Percentiles rank a stretch among this genome's conserved stretches.
Evolutionary conservation across 805 yeast species (phyloP).

Genomic region (Diddensiella santjacobensis): DNA sequence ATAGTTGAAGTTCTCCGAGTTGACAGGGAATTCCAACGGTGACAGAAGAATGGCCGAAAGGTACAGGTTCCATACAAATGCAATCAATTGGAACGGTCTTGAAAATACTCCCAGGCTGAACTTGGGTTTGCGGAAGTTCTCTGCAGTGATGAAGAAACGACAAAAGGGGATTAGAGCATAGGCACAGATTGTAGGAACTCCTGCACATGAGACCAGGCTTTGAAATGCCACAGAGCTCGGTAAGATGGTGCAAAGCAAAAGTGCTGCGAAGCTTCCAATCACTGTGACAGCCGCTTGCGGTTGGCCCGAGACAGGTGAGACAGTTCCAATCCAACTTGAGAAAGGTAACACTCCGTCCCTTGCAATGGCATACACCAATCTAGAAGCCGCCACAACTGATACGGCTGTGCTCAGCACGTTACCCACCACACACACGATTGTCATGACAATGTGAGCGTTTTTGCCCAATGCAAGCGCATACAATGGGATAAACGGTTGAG

Average conservation of each 20-base stretch:
- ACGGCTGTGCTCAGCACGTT: conserved; percentile 18
- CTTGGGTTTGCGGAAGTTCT: conserved; percentile 13
- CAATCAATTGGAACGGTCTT: conserved; percentile 18
- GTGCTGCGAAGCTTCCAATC: conserved; percentile 21
- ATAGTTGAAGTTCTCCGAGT: conserved; percentile 21
- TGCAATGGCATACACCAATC: conserved; percentile 24
- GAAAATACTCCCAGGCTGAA: conserved; percentile 22
- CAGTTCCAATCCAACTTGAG: conserved; percentile 21
- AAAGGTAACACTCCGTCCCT: conserved; percentile 27
- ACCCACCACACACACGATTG: conserved; percentile 16
- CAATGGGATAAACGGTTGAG: conserved; percentile 24
- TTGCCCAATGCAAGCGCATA: conserved; percentile 25
- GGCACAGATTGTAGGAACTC: conserved; percentile 24
- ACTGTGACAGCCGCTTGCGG: conserved; percentile 24
- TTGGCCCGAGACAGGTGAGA: conserved; percentile 19
- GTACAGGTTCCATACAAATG: conserved; percentile 22
- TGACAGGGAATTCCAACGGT: conserved; percentile 25
- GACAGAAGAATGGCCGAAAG: conserved; percentile 20
- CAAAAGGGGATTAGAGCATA: conserved; percentile 24
- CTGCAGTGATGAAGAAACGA: conserved; percentile 18
- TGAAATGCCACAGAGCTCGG: conserved; percentile 24
- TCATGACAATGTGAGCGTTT: conserved; percentile 23
- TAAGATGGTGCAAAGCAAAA: conserved; percentile 22
- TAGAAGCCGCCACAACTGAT: conserved; percentile 24
- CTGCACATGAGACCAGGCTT: conserved; percentile 24